Percentiles rank a stretch among this genome's conserved stretches.
Conservation (phyloP, 176 grass and related monocot genomes). For the Paspalum notatum region DNA sequence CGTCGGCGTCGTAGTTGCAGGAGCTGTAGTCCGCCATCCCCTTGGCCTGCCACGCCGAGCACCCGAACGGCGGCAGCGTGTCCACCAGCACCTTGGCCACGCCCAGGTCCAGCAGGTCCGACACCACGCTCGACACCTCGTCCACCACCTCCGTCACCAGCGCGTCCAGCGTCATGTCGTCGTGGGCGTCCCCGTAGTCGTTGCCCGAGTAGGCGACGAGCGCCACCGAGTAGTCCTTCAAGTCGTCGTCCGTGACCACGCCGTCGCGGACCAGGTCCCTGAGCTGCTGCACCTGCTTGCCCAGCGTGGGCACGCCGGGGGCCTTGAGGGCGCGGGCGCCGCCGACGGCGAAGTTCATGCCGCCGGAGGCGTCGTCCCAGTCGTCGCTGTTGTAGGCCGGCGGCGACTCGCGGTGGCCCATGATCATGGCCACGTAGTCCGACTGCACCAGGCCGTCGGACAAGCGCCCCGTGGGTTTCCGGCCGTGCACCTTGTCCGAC, state of each 20-base stretch:
- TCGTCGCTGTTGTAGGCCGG: neutral
- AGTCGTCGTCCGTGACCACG: neutral
- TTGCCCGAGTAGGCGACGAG: slow-evolving; percentile 48
- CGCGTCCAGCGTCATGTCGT: too few relatives aligned
- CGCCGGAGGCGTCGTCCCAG: neutral
- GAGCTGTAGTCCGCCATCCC: slow-evolving; percentile 4
- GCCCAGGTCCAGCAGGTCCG: slow-evolving; percentile 21
- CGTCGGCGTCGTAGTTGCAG: neutral
- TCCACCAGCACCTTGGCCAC: slow-evolving; percentile 49
- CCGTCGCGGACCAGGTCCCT: neutral
- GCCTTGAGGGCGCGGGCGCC: slow-evolving; percentile 16
- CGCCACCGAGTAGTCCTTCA: slow-evolving; percentile 18
- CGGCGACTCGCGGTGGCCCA: neutral
- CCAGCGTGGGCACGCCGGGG: neutral
- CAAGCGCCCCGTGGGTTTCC: neutral
- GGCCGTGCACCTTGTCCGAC: neutral
- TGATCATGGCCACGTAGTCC: slow-evolving; percentile 4
- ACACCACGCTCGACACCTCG: neutral
- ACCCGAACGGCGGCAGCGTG: slow-evolving; percentile 39
- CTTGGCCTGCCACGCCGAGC: slow-evolving; percentile 37
- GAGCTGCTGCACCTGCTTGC: neutral
- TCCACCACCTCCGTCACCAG: neutral
- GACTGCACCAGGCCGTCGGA: neutral
- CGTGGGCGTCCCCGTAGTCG: slow-evolving; percentile 14
- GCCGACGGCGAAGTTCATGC: slow-evolving; percentile 16